Base-by-base conservation (phyloP, 371 early-diverging fungal species). In the Dinochytrium kinnereticum region DNA sequence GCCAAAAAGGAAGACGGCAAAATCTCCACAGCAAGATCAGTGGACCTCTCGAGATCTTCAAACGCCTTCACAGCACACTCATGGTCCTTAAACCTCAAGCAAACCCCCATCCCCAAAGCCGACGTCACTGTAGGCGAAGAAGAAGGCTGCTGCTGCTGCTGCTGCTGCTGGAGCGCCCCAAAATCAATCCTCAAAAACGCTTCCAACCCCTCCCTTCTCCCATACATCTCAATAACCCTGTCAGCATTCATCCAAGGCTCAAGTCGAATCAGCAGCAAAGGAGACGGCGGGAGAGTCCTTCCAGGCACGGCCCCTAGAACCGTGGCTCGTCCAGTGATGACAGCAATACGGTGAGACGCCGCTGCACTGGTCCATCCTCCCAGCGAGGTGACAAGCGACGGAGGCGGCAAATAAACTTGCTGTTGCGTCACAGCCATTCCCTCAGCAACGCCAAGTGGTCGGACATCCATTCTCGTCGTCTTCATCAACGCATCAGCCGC, bases 391-490 rank as follows among this genome's bases (percentile, higher is more conserved):
- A 53, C 26, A 13, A 53, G 26, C 5, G 17, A 15, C 26, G 55
- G 55, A 13, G 55, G 55, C 26, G 55, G 55, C 5, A 53, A 26
- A 26, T 53, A 53, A 13, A 53, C 26, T 26, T 24, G 49, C 49
- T 44, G 21, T 21, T 44, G 49, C 49, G 13, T 44, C 21, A 10
- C 49, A 10, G 10, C n/a, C 5, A 5, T 13, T 26, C 55, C n/a
- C 24, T 53, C 55, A n/a, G 5, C 17, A 5, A 26, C 55, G 5
- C n/a, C n/a, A 53, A 44, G 49, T 21, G 21, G 49, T 44, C 13
- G 21, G 13, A 44, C 55, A 53, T 24, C 24, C 55, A 53, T 53
- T 26, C 55, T 53, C 55, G 55, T 53, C 55, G 55, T 53, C 17
- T 53, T 53, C 26, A 5, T 53, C 55, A 53, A 53, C 13, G 55